Evolutionary conservation across 495 filamentous ascomycete genomes (phyloP).

Genomic region (Aspergillus steynii): DNA sequence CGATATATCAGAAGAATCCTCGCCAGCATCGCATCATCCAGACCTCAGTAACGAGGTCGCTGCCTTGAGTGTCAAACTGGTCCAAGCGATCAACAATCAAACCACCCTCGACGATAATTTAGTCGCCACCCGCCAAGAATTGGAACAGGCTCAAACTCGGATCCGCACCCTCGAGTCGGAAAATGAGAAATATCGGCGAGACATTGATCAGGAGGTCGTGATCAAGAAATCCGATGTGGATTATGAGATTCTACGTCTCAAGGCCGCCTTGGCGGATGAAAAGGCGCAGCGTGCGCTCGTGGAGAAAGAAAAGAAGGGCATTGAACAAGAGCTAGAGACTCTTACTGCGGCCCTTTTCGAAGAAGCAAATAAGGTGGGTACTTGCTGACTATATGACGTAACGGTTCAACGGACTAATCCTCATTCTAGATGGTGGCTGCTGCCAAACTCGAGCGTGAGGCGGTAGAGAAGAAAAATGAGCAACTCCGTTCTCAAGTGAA

Average conservation of each 20-base stretch:
- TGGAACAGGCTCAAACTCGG: slow-evolving; percentile 71
- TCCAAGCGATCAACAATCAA: slow-evolving; percentile 96
- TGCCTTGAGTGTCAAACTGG: slow-evolving; percentile 88
- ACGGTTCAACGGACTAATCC: slow-evolving; percentile 27
- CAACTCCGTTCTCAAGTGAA: slow-evolving; percentile 75
- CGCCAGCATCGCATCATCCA: slow-evolving; percentile 58
- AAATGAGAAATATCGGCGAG: slow-evolving; percentile 67
- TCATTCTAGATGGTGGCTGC: slow-evolving; percentile 79
- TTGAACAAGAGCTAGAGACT: slow-evolving; percentile 82
- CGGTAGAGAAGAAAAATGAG: slow-evolving; percentile 73
- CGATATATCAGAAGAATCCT: slow-evolving; percentile 39
- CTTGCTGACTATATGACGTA: not conserved
- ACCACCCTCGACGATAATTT: slow-evolving; percentile 89
- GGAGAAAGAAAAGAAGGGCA: slow-evolving; percentile 71
- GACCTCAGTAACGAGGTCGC: slow-evolving; percentile 88
- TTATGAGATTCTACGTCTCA: slow-evolving; percentile 67
- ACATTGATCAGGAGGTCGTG: slow-evolving; percentile 70
- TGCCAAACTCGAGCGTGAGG: slow-evolving; percentile 69
- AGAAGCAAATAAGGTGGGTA: slow-evolving; percentile 79
- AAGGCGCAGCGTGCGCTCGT: slow-evolving; percentile 53
- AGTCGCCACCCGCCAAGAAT: slow-evolving; percentile 75
- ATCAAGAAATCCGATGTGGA: slow-evolving; percentile 68
- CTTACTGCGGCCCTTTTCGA: slow-evolving; percentile 90
- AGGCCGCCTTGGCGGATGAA: slow-evolving; percentile 65
- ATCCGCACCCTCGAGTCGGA: slow-evolving; percentile 67